phyloP scores from a whole-genome alignment of 495 filamentous ascomycete species.

The Recurvomyces mirabilis region DNA sequence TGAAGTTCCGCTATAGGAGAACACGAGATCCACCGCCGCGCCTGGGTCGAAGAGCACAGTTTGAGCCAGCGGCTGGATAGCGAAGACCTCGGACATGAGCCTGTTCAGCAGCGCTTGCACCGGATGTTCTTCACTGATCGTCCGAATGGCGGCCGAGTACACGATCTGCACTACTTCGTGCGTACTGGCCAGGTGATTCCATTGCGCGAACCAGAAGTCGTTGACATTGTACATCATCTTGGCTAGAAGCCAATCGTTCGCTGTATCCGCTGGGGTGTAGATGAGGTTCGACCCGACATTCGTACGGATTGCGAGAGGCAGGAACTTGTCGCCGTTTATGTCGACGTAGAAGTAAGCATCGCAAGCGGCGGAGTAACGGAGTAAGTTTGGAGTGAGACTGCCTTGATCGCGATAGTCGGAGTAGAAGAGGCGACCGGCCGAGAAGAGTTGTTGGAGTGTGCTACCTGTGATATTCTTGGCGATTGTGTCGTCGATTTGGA shows the following conservation, averaged over 20 bases:
- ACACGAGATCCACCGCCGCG: slow-evolving; percentile 26
- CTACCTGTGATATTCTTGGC: slow-evolving; percentile 22
- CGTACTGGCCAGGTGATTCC: slow-evolving; percentile 26
- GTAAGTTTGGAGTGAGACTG: slow-evolving; percentile 15
- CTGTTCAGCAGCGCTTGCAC: slow-evolving; percentile 27
- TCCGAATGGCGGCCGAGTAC: slow-evolving; percentile 28
- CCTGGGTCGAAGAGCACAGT: slow-evolving; percentile 23
- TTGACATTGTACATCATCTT: slow-evolving; percentile 34
- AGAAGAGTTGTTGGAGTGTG: slow-evolving; percentile 19
- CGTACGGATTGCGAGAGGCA: slow-evolving; percentile 32
- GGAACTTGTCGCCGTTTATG: slow-evolving; percentile 25
- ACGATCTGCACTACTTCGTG: slow-evolving; percentile 30
- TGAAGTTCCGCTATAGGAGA: slow-evolving; percentile 17
- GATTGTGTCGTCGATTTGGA: slow-evolving; percentile 21
- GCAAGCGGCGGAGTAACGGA: slow-evolving; percentile 27
- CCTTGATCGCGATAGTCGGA: slow-evolving; percentile 27
- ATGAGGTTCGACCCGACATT: slow-evolving; percentile 28
- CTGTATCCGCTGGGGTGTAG: slow-evolving; percentile 31
- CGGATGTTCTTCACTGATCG: slow-evolving; percentile 26
- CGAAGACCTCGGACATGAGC: slow-evolving; percentile 21
- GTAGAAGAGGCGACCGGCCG: slow-evolving; percentile 27
- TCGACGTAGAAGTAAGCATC: slow-evolving; percentile 32
- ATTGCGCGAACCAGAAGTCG: slow-evolving; percentile 24
- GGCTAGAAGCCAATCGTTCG: slow-evolving; percentile 32
- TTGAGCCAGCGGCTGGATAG: slow-evolving; percentile 19